These are phyloP conservation scores for Epicoccum sorghinum DNA, from an alignment of 2,329 filamentous ascomycete genomes.

Conservation along the genomic window DNA sequence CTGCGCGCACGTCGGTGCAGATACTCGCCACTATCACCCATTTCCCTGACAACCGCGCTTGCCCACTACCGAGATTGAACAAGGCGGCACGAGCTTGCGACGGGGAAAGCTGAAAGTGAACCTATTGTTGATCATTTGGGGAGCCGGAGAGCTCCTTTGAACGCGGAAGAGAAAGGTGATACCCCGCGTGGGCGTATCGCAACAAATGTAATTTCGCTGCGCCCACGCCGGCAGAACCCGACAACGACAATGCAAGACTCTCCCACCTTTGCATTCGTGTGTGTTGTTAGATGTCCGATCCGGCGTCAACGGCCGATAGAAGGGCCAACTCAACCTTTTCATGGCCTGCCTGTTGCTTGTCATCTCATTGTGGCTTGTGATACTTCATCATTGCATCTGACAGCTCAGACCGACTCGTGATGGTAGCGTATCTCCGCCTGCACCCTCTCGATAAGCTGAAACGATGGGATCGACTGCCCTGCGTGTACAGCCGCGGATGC, in stretches of 20 bases:
- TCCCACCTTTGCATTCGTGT: neutral
- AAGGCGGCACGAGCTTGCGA: neutral
- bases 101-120: neutral
- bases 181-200: conserved; percentile 8
- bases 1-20: conserved; percentile 7
- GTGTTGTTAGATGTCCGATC: neutral
- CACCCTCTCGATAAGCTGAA: conserved; percentile 7
- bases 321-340: neutral
- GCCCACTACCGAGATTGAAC: neutral
- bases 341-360: neutral
- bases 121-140: conserved; percentile 8
- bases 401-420: conserved; percentile 11
- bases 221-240: neutral
- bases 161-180: neutral
- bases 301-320: neutral
- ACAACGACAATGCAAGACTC: neutral
- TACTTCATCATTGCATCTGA: conserved; percentile 7
- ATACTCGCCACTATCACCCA: neutral
- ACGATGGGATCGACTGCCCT: conserved; percentile 13
- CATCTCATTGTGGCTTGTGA: conserved; percentile 1
- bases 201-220: conserved; percentile 9
- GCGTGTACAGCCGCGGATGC: conserved; percentile 15
- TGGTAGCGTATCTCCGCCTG: conserved; percentile 9
- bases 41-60: neutral
- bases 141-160: conserved; percentile 1